Base-by-base conservation (phyloP, 2,329 filamentous ascomycete genomes). In the Ustulina deusta region DNA sequence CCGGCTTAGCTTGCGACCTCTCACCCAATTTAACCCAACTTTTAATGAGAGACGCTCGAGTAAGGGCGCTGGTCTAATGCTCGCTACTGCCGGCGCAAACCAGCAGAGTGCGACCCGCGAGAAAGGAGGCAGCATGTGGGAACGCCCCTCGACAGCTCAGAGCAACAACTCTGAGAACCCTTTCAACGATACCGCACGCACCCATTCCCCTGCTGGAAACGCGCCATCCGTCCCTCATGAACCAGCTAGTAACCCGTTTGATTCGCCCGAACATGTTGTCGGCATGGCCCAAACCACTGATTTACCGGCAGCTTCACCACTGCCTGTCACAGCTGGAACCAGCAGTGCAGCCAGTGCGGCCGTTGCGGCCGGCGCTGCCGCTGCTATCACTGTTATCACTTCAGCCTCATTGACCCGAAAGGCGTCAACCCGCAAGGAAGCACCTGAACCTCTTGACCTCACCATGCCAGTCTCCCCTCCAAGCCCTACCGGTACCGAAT, bases 1-100 rank as follows among this genome's bases (percentile, higher is more conserved):
- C n/a, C 91, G 91, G 69, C 86, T 97, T 69, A 97, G 93, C 76
- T 85, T 97, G 61, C 91, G 93, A 57, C 94, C 94, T 2, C 87
- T 96, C 56, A 95, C 93, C 46, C 90, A 96, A 75, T 94, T 97
- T 80, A 85, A 93, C 44, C 92, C 93, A 5, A 89, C 88, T 75
- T 86, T 92, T 61, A 79, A 82, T 7, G 85, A 87, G 62, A 84
- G 85, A 76, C 81, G 83, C 58, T 76, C 79, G 40, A 88, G 84
- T 80, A 85, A 83, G 66, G 83, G 81, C 36, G 82, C 82, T 66
- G 80, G 79, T 36, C 78, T 85, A 62, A 74, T 78, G 54, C 71
- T 81, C 46, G 74, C 74, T 9, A 71, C 76, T 11, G 75, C 75
- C 17, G 74, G 61, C 61, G 63, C 60, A 32, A 65, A 63, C 63